Evolutionary conservation across 2,329 filamentous ascomycete species (phyloP).

Genomic region (Tolypocladium pustulatum): DNA sequence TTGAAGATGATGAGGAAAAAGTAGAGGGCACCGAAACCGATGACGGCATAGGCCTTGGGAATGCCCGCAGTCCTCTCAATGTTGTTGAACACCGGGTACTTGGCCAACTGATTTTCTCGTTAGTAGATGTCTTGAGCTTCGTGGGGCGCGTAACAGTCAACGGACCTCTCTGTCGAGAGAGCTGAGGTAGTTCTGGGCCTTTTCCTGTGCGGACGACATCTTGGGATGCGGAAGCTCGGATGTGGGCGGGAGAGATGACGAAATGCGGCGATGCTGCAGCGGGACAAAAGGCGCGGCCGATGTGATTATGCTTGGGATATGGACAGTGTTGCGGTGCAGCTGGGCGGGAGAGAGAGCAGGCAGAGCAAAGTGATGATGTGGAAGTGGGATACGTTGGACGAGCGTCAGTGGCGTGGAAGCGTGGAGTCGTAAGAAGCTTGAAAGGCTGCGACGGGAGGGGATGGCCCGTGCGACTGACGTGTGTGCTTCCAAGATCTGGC

Average conservation of each 20-base stretch:
- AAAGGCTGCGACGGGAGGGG: slow-evolving; percentile 3
- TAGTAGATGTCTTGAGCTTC: slow-evolving; percentile 3
- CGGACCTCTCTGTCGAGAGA: slow-evolving; percentile 76
- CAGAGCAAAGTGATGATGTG: slow-evolving; percentile 4
- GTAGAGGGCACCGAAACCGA: slow-evolving; percentile 68
- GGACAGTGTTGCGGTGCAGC: slow-evolving; percentile 3
- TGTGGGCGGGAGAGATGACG: slow-evolving; percentile 3
- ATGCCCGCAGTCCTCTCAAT: slow-evolving; percentile 75
- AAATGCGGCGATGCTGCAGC: neutral
- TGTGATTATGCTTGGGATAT: neutral
- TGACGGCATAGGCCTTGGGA: slow-evolving; percentile 75
- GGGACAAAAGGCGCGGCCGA: neutral
- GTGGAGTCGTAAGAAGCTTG: slow-evolving; percentile 6
- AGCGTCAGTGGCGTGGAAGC: slow-evolving; percentile 20
- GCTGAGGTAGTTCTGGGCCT: slow-evolving; percentile 64
- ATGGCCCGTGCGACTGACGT: slow-evolving; percentile 7
- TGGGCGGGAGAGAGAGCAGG: slow-evolving; percentile 9
- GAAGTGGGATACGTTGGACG: slow-evolving; percentile 14
- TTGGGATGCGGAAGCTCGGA: slow-evolving; percentile 19
- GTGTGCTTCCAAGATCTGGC: slow-evolving; percentile 1
- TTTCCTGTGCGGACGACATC: slow-evolving; percentile 62
- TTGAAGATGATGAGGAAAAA: slow-evolving; percentile 92
- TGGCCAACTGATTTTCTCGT: slow-evolving; percentile 54
- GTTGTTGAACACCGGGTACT: slow-evolving; percentile 75
- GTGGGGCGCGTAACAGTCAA: slow-evolving; percentile 6